These are phyloP conservation scores for Suhomyces bolitotheri DNA, from an alignment of 1,139 yeast species.

Conservation along the genomic window DNA sequence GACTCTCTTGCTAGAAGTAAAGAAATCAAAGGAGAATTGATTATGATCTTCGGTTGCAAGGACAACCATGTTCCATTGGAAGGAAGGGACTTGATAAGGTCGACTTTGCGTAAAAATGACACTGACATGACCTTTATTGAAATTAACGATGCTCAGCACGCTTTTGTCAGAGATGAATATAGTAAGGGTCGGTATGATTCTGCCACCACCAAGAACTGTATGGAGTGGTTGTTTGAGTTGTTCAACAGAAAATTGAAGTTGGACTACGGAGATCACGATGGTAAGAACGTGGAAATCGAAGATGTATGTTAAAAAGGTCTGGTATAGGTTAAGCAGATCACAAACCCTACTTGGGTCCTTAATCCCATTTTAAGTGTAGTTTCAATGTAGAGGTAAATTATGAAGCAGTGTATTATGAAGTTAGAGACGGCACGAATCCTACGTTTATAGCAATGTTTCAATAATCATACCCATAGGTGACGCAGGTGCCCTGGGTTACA, in stretches of 20 bases:
- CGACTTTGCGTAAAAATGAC: slow-evolving; percentile 56
- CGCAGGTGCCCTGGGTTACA: no score
- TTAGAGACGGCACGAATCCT: no score
- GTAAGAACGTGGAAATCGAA: slow-evolving; percentile 50
- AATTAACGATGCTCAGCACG: slow-evolving; percentile 79
- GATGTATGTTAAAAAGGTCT: slow-evolving; percentile 52
- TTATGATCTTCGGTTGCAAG: slow-evolving; percentile 73
- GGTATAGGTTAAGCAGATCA: no score
- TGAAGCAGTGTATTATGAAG: no score
- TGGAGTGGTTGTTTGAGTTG: slow-evolving; percentile 67
- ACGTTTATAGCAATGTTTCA: no score
- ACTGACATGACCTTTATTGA: slow-evolving; percentile 73
- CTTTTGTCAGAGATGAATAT: slow-evolving; percentile 75
- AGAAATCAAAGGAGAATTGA: slow-evolving; percentile 59
- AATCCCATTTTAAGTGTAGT: no score
- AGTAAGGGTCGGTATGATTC: slow-evolving; percentile 81
- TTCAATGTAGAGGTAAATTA: no score
- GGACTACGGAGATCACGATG: slow-evolving; percentile 65
- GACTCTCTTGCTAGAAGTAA: slow-evolving; percentile 61
- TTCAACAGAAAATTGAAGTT: slow-evolving; percentile 68
- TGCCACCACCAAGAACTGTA: slow-evolving; percentile 67
- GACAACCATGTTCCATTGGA: slow-evolving; percentile 81
- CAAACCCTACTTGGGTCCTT: no score
- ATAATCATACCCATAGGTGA: no score
- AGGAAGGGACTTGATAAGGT: slow-evolving; percentile 73